These are phyloP conservation scores for Mycena rebaudengoi DNA, from an alignment of 768 basidiomycete genomes.

Conservation along the genomic window DNA sequence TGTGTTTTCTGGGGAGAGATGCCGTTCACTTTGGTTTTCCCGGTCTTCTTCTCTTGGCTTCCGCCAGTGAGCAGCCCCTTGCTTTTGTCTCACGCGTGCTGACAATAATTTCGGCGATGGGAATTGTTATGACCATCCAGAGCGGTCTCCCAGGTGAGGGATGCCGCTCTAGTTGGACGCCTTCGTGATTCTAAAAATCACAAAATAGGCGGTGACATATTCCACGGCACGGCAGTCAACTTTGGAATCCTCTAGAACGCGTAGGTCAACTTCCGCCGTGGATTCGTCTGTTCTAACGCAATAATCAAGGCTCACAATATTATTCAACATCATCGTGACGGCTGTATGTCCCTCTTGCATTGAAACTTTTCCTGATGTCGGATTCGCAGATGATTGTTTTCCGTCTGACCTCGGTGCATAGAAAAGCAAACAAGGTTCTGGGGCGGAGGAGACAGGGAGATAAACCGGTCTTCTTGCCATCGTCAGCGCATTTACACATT, in stretches of 20 bases:
- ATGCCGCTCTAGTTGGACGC: no score
- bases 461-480: slow-evolving; percentile 42
- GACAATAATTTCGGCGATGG: slow-evolving; percentile 31
- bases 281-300: background rate
- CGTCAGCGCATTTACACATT: no score
- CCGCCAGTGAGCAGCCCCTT: slow-evolving; percentile 16
- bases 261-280: background rate
- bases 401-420: slow-evolving; percentile 36
- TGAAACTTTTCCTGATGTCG: no score
- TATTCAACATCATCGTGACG: slow-evolving; percentile 42
- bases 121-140: slow-evolving; percentile 36
- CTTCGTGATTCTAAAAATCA: no score
- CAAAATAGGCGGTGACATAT: slow-evolving; percentile 36
- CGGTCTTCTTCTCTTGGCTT: slow-evolving; percentile 23
- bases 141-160: slow-evolving; percentile 29
- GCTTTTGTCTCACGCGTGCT: background rate
- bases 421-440: slow-evolving; percentile 24
- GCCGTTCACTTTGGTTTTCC: slow-evolving; percentile 18
- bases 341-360: no score
- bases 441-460: slow-evolving; percentile 25
- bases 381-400: slow-evolving; percentile 39
- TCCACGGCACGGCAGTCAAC: slow-evolving; percentile 31
- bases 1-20: slow-evolving; percentile 36
- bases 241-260: slow-evolving; percentile 39
- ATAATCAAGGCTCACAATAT: no score